Evolutionary conservation across 345 rosid genomes (phyloP), one percentile per base, ranked within the genome.

Genomic region (Citropsis articulata): DNA sequence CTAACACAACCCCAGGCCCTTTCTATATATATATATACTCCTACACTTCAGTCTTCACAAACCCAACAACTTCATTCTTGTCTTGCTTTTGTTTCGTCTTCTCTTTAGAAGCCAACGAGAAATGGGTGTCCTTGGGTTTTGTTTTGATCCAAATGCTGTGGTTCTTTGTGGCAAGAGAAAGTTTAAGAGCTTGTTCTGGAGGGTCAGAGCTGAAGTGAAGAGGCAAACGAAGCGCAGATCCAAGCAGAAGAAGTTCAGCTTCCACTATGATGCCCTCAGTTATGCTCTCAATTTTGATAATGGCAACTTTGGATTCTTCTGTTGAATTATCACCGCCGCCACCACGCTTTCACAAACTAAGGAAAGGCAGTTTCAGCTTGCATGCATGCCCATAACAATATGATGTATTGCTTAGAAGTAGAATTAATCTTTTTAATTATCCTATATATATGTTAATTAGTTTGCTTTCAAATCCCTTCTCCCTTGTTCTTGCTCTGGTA

Each of bases 201-300:
- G 87, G 85, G 82, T 84, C 75, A 82, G 82, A 80, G 91, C 87
- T 0, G 89, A 86, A 83, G 68, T 91, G 1, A 89, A 66, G 85
- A 86, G 86, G 78, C 87, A 80, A 67, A 45, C 83, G 85, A 84
- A 81, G 85, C 66, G 57, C 21, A 83, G 84, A 84, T 81, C 84
- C 25, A 87, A 82, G 74, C 71, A 80, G 72, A 87, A 78, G 48
- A 87, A 78, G 48, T 81, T 82, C 78, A 89, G 89, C 82, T 91
- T 88, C 81, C 89, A 89, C 71, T 91, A 89, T 30, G 96, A 93
- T 75, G 88, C 94, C 30, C 83, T 88, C n/a, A 93, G 92, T 57
- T 93, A 93, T 77, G 89, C 94, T 82, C 98, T 93, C 81, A 93
- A 93, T 90, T 93, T 93, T 69, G 94, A 93, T 67, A 83, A 87